A percentile compares a stretch with the other conserved stretches of the same genome.
phyloP scores from a whole-genome alignment of 2,329 filamentous ascomycete species.

The Cladophialophora psammophila region DNA sequence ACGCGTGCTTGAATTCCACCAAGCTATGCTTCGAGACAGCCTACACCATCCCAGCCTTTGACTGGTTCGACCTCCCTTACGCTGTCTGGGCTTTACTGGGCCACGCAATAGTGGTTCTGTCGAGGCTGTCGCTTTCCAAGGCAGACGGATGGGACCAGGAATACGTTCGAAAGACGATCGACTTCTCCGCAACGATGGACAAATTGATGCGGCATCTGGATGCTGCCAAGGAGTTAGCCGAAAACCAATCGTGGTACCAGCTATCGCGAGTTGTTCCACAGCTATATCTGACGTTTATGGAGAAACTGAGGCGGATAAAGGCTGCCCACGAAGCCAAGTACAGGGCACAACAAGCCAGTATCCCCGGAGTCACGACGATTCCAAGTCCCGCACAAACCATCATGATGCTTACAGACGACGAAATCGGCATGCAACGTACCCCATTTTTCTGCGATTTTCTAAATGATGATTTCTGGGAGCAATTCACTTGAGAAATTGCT shows the following conservation, averaged over 20 bases:
- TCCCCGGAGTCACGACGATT: too few species aligned
- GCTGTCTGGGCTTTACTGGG: conserved; percentile 57
- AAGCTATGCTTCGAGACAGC: conserved; percentile 60
- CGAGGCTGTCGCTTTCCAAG: conserved; percentile 39
- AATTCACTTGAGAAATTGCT: too few species aligned
- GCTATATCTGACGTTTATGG: conserved; percentile 7
- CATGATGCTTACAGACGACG: too few species aligned
- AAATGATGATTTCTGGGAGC: too few species aligned
- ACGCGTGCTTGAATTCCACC: conserved; percentile 57
- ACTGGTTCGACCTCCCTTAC: conserved; percentile 58
- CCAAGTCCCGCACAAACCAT: too few species aligned
- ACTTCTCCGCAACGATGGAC: conserved; percentile 37
- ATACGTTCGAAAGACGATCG: conserved; percentile 37
- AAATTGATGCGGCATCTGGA: conserved; percentile 35
- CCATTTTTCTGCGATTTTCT: too few species aligned
- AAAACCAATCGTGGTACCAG: neutral
- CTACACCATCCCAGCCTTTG: conserved; percentile 52
- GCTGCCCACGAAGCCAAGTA: conserved; percentile 14
- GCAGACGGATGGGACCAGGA: conserved; percentile 40
- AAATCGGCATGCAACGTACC: too few species aligned
- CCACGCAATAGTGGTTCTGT: conserved; percentile 49
- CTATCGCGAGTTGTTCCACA: conserved; percentile 6
- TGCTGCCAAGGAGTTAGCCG: conserved; percentile 23
- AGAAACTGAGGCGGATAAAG: conserved; percentile 14
- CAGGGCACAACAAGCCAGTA: too few species aligned